Evolutionary conservation across 2,329 filamentous ascomycete genomes (phyloP), one percentile per base, ranked within the genome.

Genomic region (Bipolaris cookei): DNA sequence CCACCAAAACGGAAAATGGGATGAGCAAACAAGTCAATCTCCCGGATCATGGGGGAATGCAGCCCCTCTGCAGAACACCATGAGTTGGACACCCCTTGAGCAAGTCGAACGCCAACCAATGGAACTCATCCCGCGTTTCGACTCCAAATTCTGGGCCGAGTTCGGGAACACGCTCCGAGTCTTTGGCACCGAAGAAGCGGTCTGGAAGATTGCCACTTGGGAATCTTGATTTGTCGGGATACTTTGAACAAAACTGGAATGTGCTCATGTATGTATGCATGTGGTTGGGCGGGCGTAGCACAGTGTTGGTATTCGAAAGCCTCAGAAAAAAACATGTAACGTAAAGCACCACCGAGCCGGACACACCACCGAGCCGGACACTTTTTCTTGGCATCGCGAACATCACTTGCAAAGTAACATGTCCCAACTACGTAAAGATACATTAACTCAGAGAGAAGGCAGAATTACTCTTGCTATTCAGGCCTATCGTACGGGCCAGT

Each of bases 151-250:
- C 66, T 88, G 86, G 86, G 65, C 73, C 3, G 70, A 81, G 8
- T 86, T 87, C 68, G 83, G 83, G 1, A 88, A 88, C 63, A 84
- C 81, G 61, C 68, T 88, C 53, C 77, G 86, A 37, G 81, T 86
- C 1, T 88, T 87, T 74, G 86, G 85, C 2, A 87, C 85, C 0
- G 66, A 79, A 44, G 85, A 88, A 69, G 78, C 60, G 8, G 64
- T 73, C 4, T 54, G 73, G 23, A 65, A 61, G 39, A 63, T 74
- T 25, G 65, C 63, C 25, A 10, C 7, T 10, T 28, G 25, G 25
- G 25, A 28, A 28, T 3, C 8, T 3, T 28, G 25, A 28, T 28
- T 13, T 56, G 62, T 0, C 73, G 70, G 71, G 50, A 47, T 20
- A 14, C 38, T 18, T 47, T 41, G 20, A 41, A 23, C 11, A 3